These are phyloP conservation scores for Hypoxylon cercidicola DNA, from an alignment of 495 filamentous ascomycete genomes.

Conservation along the genomic window DNA sequence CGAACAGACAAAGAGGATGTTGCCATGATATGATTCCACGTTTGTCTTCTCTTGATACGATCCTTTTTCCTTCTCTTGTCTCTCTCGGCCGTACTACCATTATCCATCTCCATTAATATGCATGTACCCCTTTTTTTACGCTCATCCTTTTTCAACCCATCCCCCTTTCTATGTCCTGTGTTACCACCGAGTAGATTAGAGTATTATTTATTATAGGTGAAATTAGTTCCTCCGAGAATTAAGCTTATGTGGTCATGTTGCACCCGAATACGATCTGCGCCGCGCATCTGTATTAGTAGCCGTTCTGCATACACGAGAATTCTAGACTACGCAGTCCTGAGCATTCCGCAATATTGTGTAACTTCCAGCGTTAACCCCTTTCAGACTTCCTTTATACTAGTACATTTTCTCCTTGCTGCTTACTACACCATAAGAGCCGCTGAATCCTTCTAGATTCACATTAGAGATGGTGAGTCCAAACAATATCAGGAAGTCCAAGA, in stretches of 20 bases:
- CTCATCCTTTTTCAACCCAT: no score
- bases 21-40: no score
- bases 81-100: no score
- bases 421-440: not conserved
- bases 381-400: not conserved
- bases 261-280: slow-evolving; percentile 1
- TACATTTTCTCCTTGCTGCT: not conserved
- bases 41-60: no score
- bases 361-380: not conserved
- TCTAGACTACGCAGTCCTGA: not conserved
- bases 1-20: no score
- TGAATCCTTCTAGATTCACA: not conserved
- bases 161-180: no score
- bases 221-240: not conserved
- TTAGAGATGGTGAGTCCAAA: no score
- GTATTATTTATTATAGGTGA: not conserved
- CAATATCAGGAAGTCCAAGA: no score
- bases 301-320: not conserved
- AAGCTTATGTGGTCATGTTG: slow-evolving; percentile 5
- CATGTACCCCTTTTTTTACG: not conserved
- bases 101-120: not conserved
- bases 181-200: no score
- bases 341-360: not conserved
- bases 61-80: no score
- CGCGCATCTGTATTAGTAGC: not conserved